phyloP scores from a whole-genome alignment of 2,329 filamentous ascomycete genomes.

The Colletotrichum australisinense region DNA sequence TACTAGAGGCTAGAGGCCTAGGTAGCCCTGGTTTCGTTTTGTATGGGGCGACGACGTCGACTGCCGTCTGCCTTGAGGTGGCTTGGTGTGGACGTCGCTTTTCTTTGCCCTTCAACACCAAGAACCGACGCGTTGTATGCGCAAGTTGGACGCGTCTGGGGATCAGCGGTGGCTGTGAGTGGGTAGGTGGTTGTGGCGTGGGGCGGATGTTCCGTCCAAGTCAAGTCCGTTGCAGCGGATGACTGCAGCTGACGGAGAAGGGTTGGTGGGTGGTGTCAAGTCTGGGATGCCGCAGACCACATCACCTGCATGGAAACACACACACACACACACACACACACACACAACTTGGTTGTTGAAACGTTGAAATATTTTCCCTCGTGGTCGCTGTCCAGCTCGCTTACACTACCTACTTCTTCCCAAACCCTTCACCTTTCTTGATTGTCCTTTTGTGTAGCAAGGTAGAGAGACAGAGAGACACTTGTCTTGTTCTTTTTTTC shows the following conservation, averaged over 20 bases:
- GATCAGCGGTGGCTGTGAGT: slow-evolving; percentile 14
- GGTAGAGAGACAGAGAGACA: slow-evolving; percentile 4
- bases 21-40: not conserved
- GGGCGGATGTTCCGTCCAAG: slow-evolving; percentile 12
- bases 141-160: slow-evolving; percentile 30
- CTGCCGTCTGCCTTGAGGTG: not conserved
- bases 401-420: not conserved
- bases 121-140: slow-evolving; percentile 34
- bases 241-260: not conserved
- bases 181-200: slow-evolving; percentile 12
- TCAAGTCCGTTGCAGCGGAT: slow-evolving; percentile 9
- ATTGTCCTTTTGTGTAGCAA: slow-evolving; percentile 9
- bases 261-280: slow-evolving; percentile 1
- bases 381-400: not conserved
- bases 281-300: slow-evolving; percentile 13
- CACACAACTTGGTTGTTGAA: not conserved
- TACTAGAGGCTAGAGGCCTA: not conserved
- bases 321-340: not conserved
- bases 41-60: not conserved
- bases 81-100: slow-evolving; percentile 10
- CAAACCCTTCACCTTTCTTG: not conserved
- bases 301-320: slow-evolving; percentile 32
- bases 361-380: not conserved
- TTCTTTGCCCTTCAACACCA: slow-evolving; percentile 32
- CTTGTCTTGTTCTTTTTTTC: not conserved